Base-by-base conservation (phyloP, 2,329 filamentous ascomycete species). In the Dactylonectria macrodidyma region DNA sequence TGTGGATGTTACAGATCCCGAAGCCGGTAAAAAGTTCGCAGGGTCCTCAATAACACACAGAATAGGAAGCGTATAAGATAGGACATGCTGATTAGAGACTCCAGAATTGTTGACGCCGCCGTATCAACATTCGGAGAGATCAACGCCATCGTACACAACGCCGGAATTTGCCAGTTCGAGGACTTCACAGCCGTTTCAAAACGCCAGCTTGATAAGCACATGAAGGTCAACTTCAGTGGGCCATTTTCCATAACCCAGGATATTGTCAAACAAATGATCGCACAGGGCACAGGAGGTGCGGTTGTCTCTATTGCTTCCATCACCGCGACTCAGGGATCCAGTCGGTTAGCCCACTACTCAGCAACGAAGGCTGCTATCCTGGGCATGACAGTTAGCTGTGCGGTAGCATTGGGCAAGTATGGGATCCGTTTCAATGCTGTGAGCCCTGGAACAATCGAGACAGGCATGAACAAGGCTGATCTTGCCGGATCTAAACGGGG, bases 211-310 rank as follows among this genome's bases (percentile, higher is more conserved):
- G 14, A 59, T 10, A 36, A 54, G 33, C 62, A 65, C 33, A 48
- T 65, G 41, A 33, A 41, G 11, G 22, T 65, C 26, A 65, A 65
- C 51, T 65, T 51, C 36, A 16, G 11, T 19, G 62, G 62, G 3
- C 62, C 62, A 30, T 65, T 51, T 46, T 26, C 54, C 44, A 65
- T 65, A 55, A 65, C 62, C 3, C 62, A 65, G 36, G 62, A 55
- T 26, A 46, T 65, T 22, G 46, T 54, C 9, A 10, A 38, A 34
- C 62, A 65, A 55, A 65, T 65, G 55, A 65, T 52, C 16, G 16
- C 16, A 44, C 62, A 65, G 44, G 55, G 62, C 33, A 51, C 5
- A 26, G 50, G 50, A 11, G 50, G 50, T 8, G 22, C 50, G 9
- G 50, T 52, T 16, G 50, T 63, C 19, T 63, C 61, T 7, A 63